Base-by-base conservation (phyloP, 305 asterid genomes). In the Fraxinus latifolia region DNA sequence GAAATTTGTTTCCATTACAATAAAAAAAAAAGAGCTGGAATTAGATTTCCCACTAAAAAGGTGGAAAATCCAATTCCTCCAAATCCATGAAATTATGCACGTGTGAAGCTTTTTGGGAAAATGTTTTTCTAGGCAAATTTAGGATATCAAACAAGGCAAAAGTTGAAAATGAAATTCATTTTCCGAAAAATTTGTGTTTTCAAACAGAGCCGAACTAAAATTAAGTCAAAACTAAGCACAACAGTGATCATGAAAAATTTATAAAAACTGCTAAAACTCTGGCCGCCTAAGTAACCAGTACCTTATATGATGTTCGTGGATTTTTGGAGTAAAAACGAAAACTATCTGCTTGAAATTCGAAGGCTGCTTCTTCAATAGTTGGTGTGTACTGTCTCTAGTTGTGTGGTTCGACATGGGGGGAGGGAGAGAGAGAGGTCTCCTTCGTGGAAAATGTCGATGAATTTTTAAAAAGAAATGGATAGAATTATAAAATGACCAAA, bases 311-410 rank as follows among this genome's bases (percentile, higher is more conserved):
- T 9, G 79, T 37, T 82, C 47, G 83, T 33, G 50, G 53, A 12
- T 58, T 58, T 44, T 55, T 32, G 74, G 77, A 37, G 62, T 1
- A 32, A 77, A 39, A 31, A n/a, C 19, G 44, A 74, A 74, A 80
- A 84, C 42, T 62, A 74, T 84, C 42, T 34, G 50, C 74, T 50
- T n/a, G 78, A 84, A 83, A 67, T 85, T 85, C 36, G 81, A 77
- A 85, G 76, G 83, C 77, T 37, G 82, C 60, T 78, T 42, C 84
- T 74, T 80, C 60, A 55, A 83, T 82, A 88, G 85, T 83, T 82
- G 89, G 77, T 86, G 87, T 80, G 62, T 44, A 60, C 70, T 21
- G 32, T 21, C 32, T 47, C 47, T 7, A 42, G 53, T 11, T 80
- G 85, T 39, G 70, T 72, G 84, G 83, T 82, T 85, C 78, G 82